Percentiles rank a stretch among this genome's conserved stretches.
Conservation (phyloP, 495 filamentous ascomycete genomes). For the Filosporella fistucella region DNA sequence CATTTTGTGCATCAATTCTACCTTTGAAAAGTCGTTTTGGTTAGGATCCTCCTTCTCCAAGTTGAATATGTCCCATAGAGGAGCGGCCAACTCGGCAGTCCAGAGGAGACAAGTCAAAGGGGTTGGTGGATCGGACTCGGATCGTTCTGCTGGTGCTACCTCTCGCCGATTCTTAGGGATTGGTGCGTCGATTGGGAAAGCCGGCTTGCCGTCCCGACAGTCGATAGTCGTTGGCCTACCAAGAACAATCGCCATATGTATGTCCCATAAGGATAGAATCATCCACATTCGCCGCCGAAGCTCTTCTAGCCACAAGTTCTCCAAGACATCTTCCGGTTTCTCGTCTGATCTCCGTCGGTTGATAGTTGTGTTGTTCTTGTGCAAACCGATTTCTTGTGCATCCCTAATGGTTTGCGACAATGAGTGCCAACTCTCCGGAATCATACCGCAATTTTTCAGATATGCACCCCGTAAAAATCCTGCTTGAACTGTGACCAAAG, state of each 20-base stretch:
- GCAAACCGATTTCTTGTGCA: constrained; percentile 59
- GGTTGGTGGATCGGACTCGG: constrained; percentile 30
- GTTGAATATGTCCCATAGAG: constrained; percentile 24
- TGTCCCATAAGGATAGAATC: constrained; percentile 53
- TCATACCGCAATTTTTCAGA: constrained; percentile 44
- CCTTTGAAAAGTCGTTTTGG: constrained; percentile 44
- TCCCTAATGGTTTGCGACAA: constrained; percentile 54
- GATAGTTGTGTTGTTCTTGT: constrained; percentile 40
- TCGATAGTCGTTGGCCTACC: constrained; percentile 53
- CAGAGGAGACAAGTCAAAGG: constrained; percentile 28
- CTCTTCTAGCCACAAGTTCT: constrained; percentile 50
- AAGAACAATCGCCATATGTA: constrained; percentile 54
- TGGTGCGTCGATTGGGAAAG: constrained; percentile 32
- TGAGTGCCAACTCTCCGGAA: constrained; percentile 55
- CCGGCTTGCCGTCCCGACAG: constrained; percentile 33
- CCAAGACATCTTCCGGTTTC: constrained; percentile 35
- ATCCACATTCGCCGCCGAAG: constrained; percentile 50
- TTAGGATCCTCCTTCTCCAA: constrained; percentile 48
- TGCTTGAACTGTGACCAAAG: constrained; percentile 48
- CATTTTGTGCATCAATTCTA: constrained; percentile 48
- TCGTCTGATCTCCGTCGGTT: constrained; percentile 30
- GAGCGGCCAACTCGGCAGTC: constrained; percentile 16
- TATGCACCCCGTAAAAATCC: constrained; percentile 47
- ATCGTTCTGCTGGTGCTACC: constrained; percentile 25
- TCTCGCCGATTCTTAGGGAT: constrained; percentile 29